A percentile compares a stretch with the other conserved stretches of the same genome.
Conservation (phyloP, 2,329 filamentous ascomycete species). For the Penicillium sp. region DNA sequence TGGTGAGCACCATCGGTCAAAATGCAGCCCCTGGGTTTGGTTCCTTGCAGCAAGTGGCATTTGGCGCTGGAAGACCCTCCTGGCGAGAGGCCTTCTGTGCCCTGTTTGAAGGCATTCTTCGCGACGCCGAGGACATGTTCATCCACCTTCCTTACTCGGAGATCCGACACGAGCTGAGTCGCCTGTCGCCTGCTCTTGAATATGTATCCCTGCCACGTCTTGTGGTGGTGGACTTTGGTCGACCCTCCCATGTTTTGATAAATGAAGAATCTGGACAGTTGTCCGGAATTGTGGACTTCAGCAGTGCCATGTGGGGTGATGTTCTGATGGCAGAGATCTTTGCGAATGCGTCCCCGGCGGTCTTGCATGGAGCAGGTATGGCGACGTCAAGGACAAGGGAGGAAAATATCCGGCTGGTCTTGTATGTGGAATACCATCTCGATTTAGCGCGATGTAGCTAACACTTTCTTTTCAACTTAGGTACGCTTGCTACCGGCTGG, state of each 20-base stretch:
- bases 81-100: conserved; percentile 48
- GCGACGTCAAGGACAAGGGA: conserved; percentile 17
- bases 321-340: conserved; percentile 47
- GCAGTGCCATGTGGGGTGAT: conserved; percentile 50
- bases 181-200: conserved; percentile 41
- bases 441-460: background rate
- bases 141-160: conserved; percentile 50
- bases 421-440: conserved; percentile 24
- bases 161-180: conserved; percentile 44
- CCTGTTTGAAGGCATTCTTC: conserved; percentile 47
- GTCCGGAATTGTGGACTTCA: conserved; percentile 46
- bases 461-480: conserved; percentile 15
- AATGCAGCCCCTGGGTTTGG: conserved; percentile 46
- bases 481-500: conserved; percentile 34
- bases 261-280: conserved; percentile 43
- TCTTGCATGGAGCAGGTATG: conserved; percentile 31
- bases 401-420: conserved; percentile 26
- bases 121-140: conserved; percentile 52
- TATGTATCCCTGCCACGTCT: conserved; percentile 45
- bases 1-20: conserved; percentile 38
- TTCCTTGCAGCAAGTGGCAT: conserved; percentile 40
- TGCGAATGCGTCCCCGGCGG: conserved; percentile 28
- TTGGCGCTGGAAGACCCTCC: conserved; percentile 39
- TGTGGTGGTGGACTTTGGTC: conserved; percentile 44
- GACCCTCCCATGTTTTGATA: conserved; percentile 45